Evolutionary conservation across 345 rosid genomes (phyloP).

Genomic region (Erysimum cheiranthoides): DNA sequence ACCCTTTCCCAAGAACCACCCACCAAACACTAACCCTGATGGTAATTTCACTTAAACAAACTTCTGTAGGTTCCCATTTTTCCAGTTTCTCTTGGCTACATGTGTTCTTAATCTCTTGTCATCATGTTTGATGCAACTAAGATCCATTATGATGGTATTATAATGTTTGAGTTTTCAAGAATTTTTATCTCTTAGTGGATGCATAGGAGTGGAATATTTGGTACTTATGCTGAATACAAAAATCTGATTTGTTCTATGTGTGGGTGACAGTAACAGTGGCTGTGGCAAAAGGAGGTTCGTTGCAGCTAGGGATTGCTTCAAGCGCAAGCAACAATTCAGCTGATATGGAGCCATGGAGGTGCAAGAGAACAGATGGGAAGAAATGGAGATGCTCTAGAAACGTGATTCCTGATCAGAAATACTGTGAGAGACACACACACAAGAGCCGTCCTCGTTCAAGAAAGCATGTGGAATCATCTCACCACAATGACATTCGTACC

Average conservation of each 20-base stretch:
- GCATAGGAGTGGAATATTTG: neutral
- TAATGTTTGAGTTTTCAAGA: neutral
- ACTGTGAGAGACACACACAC: constrained; percentile 88
- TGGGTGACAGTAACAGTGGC: constrained; percentile 31
- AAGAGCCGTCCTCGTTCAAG: constrained; percentile 98
- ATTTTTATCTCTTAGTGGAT: neutral
- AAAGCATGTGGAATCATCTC: constrained; percentile 90
- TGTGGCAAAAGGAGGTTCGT: constrained; percentile 35
- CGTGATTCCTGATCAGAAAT: constrained; percentile 80
- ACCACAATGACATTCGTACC: constrained; percentile 51
- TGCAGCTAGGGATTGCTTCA: constrained; percentile 48
- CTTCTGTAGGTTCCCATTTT: neutral
- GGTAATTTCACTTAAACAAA: constrained; percentile 31
- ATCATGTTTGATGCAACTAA: neutral
- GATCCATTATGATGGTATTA: neutral
- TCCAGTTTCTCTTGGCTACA: constrained; percentile 57
- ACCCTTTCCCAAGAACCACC: constrained; percentile 32
- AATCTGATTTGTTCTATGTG: constrained; percentile 17
- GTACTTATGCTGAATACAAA: neutral
- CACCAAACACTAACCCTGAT: constrained; percentile 31
- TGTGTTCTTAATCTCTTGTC: neutral
- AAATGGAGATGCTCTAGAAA: constrained; percentile 95
- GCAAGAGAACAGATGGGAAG: constrained; percentile 90
- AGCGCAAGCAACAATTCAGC: constrained; percentile 36
- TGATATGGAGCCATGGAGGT: constrained; percentile 80